phyloP scores from a whole-genome alignment of 176 grass and related monocot genomes.

The Melocanna baccifera region DNA sequence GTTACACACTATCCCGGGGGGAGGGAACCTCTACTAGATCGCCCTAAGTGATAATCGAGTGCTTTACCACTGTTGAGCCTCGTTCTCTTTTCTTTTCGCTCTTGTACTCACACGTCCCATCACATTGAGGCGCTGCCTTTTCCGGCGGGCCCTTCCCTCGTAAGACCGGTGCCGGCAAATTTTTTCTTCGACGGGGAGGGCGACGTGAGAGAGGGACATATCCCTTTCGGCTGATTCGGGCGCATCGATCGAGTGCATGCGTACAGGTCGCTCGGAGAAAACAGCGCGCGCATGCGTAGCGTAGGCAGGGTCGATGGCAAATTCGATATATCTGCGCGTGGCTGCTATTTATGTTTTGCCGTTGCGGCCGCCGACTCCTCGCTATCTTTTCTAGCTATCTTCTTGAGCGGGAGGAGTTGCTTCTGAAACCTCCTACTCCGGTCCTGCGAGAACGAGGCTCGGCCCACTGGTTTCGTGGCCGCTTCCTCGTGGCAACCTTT shows the following conservation, averaged over 20 bases:
- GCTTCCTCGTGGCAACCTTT: background rate
- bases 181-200: constrained; percentile 3
- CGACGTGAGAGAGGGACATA: background rate
- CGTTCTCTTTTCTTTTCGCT: background rate
- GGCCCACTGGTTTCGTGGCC: background rate
- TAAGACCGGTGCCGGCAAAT: background rate
- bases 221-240: constrained; percentile 11
- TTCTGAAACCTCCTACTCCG: background rate
- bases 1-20: background rate
- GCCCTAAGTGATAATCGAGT: background rate
- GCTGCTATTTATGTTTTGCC: background rate
- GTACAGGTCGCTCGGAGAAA: background rate
- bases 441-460: background rate
- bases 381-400: background rate
- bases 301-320: background rate
- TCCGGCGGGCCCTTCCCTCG: background rate
- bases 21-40: background rate
- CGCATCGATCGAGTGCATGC: background rate
- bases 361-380: background rate
- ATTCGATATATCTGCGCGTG: background rate
- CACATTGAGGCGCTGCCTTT: background rate
- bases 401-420: background rate
- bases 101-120: constrained; percentile 30
- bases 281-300: background rate
- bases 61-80: background rate